Percentiles rank a stretch among this genome's conserved stretches.
Conservation (phyloP, 768 basidiomycete species). For the Agaricus sinodeliciosus region DNA sequence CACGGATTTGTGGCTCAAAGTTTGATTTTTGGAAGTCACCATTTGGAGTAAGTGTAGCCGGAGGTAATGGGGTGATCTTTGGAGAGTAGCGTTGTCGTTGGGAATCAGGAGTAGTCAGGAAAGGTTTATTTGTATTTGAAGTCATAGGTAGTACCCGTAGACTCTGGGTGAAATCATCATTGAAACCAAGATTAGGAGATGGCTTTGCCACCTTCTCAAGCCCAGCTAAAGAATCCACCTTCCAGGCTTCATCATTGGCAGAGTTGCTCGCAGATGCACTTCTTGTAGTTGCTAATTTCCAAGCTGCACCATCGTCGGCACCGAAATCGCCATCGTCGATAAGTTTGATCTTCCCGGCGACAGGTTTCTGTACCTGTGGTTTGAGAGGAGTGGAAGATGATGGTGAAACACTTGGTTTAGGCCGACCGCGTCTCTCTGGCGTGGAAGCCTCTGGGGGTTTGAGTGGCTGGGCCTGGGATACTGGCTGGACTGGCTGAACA, state of each 20-base stretch:
- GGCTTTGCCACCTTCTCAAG: conserved; percentile 4
- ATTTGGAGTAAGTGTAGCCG: conserved; percentile 10
- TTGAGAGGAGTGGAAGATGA: conserved; percentile 1
- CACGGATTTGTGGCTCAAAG: background rate
- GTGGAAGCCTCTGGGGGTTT: background rate
- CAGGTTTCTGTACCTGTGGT: background rate
- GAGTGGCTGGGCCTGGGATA: conserved; percentile 14
- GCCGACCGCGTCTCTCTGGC: conserved; percentile 6
- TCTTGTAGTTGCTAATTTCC: conserved; percentile 5
- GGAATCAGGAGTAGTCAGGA: conserved; percentile 16
- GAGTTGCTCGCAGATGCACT: background rate
- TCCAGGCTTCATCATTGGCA: conserved; percentile 38
- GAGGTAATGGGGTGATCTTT: conserved; percentile 13
- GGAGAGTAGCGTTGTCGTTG: conserved; percentile 13
- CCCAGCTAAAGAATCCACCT: conserved; percentile 11
- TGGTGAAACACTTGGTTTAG: background rate
- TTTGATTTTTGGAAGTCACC: conserved; percentile 7
- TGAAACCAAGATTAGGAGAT: conserved; percentile 39
- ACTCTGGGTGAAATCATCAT: conserved; percentile 58
- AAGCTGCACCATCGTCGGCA: conserved; percentile 18
- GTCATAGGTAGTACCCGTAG: conserved; percentile 49
- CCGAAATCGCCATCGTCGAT: conserved; percentile 31
- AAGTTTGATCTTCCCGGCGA: conserved; percentile 18
- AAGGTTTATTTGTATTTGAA: conserved; percentile 14
- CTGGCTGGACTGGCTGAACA: background rate